Conservation (phyloP, 2,329 filamentous ascomycete species). For the Arthrobotrys sinensis region DNA sequence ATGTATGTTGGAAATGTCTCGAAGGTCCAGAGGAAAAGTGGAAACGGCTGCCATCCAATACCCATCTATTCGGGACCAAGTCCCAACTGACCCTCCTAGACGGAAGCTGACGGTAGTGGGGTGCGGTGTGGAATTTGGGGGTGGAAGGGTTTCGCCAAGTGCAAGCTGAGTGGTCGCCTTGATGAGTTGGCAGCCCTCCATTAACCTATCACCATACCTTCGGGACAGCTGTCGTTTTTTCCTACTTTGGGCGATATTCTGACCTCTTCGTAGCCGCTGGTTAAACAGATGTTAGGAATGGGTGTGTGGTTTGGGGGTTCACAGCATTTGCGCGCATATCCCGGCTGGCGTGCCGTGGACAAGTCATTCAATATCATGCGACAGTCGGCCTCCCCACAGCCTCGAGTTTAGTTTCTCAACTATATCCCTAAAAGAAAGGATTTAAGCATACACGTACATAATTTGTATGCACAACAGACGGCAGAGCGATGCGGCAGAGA, state of each 20-base stretch:
- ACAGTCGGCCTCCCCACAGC: conserved; percentile 31
- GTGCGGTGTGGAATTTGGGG: conserved; percentile 23
- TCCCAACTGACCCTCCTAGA: conserved; percentile 15
- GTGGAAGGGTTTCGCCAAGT: conserved; percentile 45
- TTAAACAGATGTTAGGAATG: background rate
- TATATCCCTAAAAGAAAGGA: background rate
- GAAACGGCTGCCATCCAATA: conserved; percentile 50
- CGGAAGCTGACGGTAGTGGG: conserved; percentile 20
- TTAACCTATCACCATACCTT: conserved; percentile 53
- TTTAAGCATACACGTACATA: conserved; percentile 14
- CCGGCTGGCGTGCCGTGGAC: conserved; percentile 49
- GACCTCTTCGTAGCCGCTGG: background rate
- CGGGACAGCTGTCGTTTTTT: conserved; percentile 48
- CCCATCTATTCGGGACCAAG: conserved; percentile 48
- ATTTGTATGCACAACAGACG: conserved; percentile 8
- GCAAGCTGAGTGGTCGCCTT: conserved; percentile 60
- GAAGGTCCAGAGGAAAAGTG: conserved; percentile 22
- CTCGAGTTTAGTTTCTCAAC: conserved; percentile 19
- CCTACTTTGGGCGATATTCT: background rate
- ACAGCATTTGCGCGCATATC: conserved; percentile 36
- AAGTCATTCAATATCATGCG: conserved; percentile 55
- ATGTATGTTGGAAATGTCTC: conserved; percentile 28
- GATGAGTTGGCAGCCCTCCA: conserved; percentile 59
- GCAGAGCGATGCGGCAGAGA: conserved; percentile 31
- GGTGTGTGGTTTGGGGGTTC: conserved; percentile 25